Evolutionary conservation across 805 yeast genomes (phyloP), one percentile per base, ranked within the genome.

Genomic region (Yarrowia sp.): DNA sequence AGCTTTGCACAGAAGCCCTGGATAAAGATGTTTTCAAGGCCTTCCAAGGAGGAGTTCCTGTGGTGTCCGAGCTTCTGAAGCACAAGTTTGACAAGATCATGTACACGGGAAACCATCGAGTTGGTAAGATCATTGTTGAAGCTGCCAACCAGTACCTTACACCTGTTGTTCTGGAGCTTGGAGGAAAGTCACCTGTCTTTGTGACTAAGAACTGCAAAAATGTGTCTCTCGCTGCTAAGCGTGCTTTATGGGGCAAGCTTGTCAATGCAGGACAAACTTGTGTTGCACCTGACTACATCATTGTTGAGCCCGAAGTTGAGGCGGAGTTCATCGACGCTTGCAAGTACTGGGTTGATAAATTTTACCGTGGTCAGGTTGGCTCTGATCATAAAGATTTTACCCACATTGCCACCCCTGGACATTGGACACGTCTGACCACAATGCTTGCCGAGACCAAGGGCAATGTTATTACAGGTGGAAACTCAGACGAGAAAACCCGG

Each of bases 151-250:
- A 88, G 73, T 81, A 83, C 21, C 78, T 91, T 66, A 90, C 96
- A 0, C 97, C 97, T 0, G 81, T 81, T 10, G 74, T 87, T 10
- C 78, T 92, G 64, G 98, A 92, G 74, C 77, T 92, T 47, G 97
- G 98, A 61, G 98, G 98, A 5, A 92, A 92, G 72, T 86, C 93
- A 4, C 98, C 98, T 0, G 88, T 83, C 1, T 80, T 91, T 67
- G 59, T 51, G 24, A 51, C 44, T 1, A 35, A 33, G 8, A 47
- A 47, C 8, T 51, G 44, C 59, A 16, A 13, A 13, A 24, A 51
- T n/a, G 42, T 51, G 3, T 35, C 41, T 13, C 41, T 69, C 13
- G 78, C 81, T 6, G 78, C 90, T 18, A 80, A 80, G 65, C 81
- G 97, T 73, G 74, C 90, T 13, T 79, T 81, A 1, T 89, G 94